Evolutionary conservation across 345 rosid species (phyloP).

Genomic region (Eucalyptus grandis): DNA sequence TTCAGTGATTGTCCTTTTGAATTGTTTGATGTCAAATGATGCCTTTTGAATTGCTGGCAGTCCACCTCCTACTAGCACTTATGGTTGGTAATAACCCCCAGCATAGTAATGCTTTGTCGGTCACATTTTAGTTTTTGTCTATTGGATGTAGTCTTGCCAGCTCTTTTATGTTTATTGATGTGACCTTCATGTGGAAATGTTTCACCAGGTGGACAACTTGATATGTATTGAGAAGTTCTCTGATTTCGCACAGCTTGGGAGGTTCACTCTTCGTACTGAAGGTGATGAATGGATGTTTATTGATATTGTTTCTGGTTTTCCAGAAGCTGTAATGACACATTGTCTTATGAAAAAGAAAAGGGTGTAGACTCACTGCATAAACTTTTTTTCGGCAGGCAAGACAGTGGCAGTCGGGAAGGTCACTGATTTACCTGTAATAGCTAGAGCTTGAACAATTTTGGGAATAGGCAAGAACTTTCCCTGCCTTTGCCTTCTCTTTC

Average conservation of each 20-base stretch:
- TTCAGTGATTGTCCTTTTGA: neutral
- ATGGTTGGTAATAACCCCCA: neutral
- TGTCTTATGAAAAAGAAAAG: neutral
- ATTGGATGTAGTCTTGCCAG: neutral
- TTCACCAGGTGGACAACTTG: conserved; percentile 47
- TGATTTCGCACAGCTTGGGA: conserved; percentile 88
- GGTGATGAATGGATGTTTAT: conserved; percentile 16
- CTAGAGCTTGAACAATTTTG: conserved; percentile 20
- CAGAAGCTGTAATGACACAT: neutral
- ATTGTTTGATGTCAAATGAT: neutral
- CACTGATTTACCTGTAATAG: conserved; percentile 10
- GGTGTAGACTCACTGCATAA: neutral
- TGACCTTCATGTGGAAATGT: neutral
- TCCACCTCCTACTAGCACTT: neutral
- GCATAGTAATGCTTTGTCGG: neutral
- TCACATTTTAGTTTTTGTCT: neutral
- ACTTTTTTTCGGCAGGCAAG: conserved; percentile 13
- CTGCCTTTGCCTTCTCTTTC: neutral
- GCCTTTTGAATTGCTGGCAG: neutral
- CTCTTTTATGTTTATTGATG: neutral
- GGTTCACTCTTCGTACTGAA: conserved; percentile 96
- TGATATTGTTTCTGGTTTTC: neutral
- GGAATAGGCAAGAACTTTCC: neutral
- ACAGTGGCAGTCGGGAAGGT: conserved; percentile 37
- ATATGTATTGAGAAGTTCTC: conserved; percentile 77